A percentile compares a stretch with the other conserved stretches of the same genome.
Evolutionary conservation across 495 filamentous ascomycete genomes (phyloP).

Genomic region (Penicillium cataractarum): DNA sequence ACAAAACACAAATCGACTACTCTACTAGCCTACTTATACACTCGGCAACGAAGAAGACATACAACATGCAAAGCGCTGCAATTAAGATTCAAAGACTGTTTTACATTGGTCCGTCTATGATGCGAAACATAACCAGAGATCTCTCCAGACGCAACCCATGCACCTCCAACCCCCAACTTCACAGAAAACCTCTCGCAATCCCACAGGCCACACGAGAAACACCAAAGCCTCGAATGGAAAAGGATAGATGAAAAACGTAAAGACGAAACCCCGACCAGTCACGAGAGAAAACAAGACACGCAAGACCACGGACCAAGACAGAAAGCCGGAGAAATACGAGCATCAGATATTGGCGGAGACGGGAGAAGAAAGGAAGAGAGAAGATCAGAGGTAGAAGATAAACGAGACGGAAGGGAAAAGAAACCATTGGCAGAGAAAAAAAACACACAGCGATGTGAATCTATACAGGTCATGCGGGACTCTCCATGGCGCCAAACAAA

Average conservation of each 20-base stretch:
- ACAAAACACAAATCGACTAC: neutral
- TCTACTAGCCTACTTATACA: neutral
- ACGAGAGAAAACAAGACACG: conserved; percentile 2
- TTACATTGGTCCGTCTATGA: conserved; percentile 55
- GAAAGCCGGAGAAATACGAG: conserved; percentile 36
- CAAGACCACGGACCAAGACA: conserved; percentile 33
- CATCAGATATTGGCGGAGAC: conserved; percentile 31
- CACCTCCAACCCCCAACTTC: conserved; percentile 26
- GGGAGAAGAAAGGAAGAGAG: conserved; percentile 12
- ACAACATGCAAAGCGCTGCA: conserved; percentile 4
- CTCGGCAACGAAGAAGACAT: neutral
- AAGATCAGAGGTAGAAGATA: neutral
- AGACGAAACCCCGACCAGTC: neutral
- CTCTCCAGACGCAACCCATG: conserved; percentile 37
- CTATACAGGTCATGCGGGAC: conserved; percentile 49
- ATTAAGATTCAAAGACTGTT: conserved; percentile 38
- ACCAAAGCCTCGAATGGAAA: conserved; percentile 27
- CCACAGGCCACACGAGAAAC: conserved; percentile 18
- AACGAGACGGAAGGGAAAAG: neutral
- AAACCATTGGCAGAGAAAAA: conserved; percentile 17
- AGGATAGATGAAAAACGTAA: conserved; percentile 7
- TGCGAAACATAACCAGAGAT: conserved; percentile 42
- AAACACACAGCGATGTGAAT: conserved; percentile 43
- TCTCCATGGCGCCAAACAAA: conserved; percentile 50
- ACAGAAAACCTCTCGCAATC: conserved; percentile 16